Percentiles rank a stretch among this genome's conserved stretches.
phyloP scores from a whole-genome alignment of 352 stramenopile species.

The Phytophthora kernoviae region DNA sequence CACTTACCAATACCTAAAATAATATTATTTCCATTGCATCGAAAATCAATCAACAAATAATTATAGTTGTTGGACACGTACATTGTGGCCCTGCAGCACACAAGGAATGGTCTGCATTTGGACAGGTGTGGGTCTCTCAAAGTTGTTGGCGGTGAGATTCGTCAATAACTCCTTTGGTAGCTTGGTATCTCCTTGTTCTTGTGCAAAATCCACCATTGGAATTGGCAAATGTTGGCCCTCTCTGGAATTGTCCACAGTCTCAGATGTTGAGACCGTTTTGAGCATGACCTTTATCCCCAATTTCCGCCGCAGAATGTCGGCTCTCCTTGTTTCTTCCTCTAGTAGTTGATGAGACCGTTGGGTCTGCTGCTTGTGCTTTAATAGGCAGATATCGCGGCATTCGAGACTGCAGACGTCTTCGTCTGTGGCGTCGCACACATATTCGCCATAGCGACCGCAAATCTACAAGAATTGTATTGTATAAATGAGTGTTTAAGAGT shows the following conservation, averaged over 20 bases:
- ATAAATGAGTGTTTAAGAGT: no score
- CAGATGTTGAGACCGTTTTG: not conserved
- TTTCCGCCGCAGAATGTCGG: conserved; percentile 27
- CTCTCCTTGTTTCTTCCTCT: conserved; percentile 6
- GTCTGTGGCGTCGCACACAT: conserved; percentile 82
- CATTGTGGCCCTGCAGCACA: conserved; percentile 42
- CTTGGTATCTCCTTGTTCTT: conserved; percentile 25
- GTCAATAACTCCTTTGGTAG: conserved; percentile 36
- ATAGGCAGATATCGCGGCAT: conserved; percentile 58
- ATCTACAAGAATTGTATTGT: conserved; percentile 34
- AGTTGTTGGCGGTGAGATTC: conserved; percentile 45
- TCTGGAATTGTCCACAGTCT: not conserved
- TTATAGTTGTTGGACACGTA: conserved; percentile 30
- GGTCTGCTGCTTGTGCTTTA: conserved; percentile 12
- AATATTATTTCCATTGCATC: no score
- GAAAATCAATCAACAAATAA: conserved; percentile 2
- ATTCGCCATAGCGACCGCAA: conserved; percentile 76
- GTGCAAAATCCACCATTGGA: conserved; percentile 30
- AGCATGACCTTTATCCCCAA: conserved; percentile 39
- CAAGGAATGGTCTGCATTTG: conserved; percentile 81
- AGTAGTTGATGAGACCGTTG: not conserved
- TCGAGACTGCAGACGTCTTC: conserved; percentile 86
- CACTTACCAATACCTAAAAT: conserved; percentile 54
- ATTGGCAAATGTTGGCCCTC: not conserved
- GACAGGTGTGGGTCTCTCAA: conserved; percentile 61